Conservation (phyloP, 2,329 filamentous ascomycete species). For the Claviceps humidiphila region DNA sequence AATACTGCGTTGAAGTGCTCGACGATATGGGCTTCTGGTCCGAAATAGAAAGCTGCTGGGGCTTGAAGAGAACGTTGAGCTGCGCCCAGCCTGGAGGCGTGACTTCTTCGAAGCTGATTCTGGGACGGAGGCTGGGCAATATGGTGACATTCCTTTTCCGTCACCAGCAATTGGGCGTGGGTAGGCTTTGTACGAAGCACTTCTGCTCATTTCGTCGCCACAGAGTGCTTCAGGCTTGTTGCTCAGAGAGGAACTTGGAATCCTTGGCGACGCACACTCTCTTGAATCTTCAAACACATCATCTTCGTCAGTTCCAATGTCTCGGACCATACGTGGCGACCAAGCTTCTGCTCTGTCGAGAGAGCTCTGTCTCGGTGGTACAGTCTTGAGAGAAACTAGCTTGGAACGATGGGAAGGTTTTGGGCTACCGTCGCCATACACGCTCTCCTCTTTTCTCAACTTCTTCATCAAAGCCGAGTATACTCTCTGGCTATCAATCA, state of each 20-base stretch:
- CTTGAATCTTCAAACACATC: slow-evolving; percentile 16
- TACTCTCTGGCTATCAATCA: slow-evolving; percentile 43
- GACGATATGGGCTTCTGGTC: slow-evolving; percentile 42
- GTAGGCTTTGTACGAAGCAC: slow-evolving; percentile 5
- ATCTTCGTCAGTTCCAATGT: slow-evolving; percentile 20
- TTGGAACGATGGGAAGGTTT: not conserved
- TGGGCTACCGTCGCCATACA: slow-evolving; percentile 4
- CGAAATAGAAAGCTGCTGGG: slow-evolving; percentile 38
- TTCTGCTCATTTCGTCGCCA: not conserved
- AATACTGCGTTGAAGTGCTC: slow-evolving; percentile 35
- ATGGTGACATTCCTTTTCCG: slow-evolving; percentile 6
- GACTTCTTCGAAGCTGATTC: slow-evolving; percentile 7
- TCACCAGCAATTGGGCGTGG: slow-evolving; percentile 6
- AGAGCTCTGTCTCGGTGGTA: slow-evolving; percentile 9
- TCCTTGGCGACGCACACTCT: not conserved
- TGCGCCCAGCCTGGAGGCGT: slow-evolving; percentile 25
- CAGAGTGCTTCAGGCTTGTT: not conserved
- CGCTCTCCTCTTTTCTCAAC: slow-evolving; percentile 26
- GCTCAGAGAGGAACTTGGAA: not conserved
- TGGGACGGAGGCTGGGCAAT: not conserved
- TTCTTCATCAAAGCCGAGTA: slow-evolving; percentile 52
- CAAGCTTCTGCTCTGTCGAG: slow-evolving; percentile 9
- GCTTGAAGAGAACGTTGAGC: slow-evolving; percentile 39
- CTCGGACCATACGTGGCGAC: slow-evolving; percentile 19
- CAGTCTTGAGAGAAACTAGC: not conserved